Conservation (phyloP, 345 rosid genomes). For the Streptanthus diversifolius region DNA sequence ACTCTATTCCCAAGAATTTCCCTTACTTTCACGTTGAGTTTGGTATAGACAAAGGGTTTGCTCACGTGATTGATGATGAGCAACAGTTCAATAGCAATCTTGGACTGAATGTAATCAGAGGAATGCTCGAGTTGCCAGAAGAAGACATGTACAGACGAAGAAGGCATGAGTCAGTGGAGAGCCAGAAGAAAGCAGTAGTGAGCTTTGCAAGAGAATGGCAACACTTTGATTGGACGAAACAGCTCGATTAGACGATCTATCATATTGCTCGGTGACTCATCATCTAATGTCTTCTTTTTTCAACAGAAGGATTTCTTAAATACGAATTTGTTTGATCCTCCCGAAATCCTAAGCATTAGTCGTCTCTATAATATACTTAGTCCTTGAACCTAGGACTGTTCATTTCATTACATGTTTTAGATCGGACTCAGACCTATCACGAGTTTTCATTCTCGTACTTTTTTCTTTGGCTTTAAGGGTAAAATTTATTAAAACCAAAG, state of each 20-base stretch:
- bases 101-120: conserved; percentile 85
- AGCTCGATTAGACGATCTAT: conserved; percentile 46
- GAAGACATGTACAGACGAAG: conserved; percentile 87
- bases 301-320: neutral
- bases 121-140: conserved; percentile 70
- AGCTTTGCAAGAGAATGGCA: conserved; percentile 63
- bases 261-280: neutral
- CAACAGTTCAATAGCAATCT: conserved; percentile 71
- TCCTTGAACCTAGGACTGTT: no score
- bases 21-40: conserved; percentile 96
- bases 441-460: no score
- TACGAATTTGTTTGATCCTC: neutral
- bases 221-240: conserved; percentile 92
- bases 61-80: conserved; percentile 94
- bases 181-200: conserved; percentile 61
- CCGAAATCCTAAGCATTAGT: neutral
- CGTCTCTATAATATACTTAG: no score
- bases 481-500: no score
- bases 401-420: no score
- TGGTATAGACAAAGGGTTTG: conserved; percentile 75
- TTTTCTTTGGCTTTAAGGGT: no score
- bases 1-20: conserved; percentile 83
- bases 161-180: conserved; percentile 59
- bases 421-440: no score
- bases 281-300: neutral